Evolutionary conservation across 352 stramenopile species (phyloP).

Genomic region (Phytophthora quininea): DNA sequence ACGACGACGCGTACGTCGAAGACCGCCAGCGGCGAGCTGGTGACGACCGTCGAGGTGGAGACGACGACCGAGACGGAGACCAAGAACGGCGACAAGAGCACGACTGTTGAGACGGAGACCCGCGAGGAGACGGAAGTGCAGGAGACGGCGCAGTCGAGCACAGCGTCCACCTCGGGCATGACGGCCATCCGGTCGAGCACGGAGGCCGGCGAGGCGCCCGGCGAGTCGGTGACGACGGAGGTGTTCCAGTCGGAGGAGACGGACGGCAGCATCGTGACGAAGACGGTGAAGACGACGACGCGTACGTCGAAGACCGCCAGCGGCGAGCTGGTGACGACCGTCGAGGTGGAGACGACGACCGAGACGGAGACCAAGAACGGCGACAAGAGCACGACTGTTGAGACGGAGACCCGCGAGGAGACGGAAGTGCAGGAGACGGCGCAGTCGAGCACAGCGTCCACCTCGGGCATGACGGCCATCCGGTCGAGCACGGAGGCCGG

Average conservation of each 20-base stretch:
- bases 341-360: slow-evolving; percentile 23
- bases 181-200: not conserved
- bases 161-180: slow-evolving; percentile 5
- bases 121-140: slow-evolving; percentile 15
- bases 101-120: slow-evolving; percentile 16
- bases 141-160: not conserved
- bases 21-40: slow-evolving; percentile 8
- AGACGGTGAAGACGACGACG: slow-evolving; percentile 19
- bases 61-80: slow-evolving; percentile 15
- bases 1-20: slow-evolving; percentile 12
- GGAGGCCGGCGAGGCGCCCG: not conserved
- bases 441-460: slow-evolving; percentile 7
- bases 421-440: slow-evolving; percentile 15
- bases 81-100: slow-evolving; percentile 9
- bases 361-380: slow-evolving; percentile 13
- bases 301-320: slow-evolving; percentile 15
- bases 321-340: slow-evolving; percentile 8
- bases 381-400: slow-evolving; percentile 20
- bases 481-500: not conserved
- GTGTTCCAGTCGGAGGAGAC: slow-evolving; percentile 7
- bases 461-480: slow-evolving; percentile 13
- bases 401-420: slow-evolving; percentile 27
- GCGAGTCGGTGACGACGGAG: slow-evolving; percentile 11
- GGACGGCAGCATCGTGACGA: slow-evolving; percentile 10
- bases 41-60: slow-evolving; percentile 14